Evolutionary conservation across 129 eudicot genomes (phyloP).

Genomic region (Artemisia argyi): DNA sequence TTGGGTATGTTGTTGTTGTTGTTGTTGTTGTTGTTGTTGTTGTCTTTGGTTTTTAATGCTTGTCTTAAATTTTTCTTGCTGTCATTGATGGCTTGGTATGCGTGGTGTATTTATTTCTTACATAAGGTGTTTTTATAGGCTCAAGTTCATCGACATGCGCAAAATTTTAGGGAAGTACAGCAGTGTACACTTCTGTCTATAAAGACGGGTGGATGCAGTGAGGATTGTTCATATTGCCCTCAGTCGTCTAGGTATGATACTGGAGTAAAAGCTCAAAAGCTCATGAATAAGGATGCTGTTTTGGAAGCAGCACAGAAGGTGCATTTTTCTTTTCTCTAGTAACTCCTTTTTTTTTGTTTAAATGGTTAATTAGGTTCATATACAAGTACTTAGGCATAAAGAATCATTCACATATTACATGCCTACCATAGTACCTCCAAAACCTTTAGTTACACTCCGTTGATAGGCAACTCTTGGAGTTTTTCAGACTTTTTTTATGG

Average conservation of each 20-base stretch:
- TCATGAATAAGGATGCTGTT: constrained; percentile 83
- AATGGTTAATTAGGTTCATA: not conserved
- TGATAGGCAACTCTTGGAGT: no score
- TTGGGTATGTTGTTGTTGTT: no score
- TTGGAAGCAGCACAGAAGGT: constrained; percentile 95
- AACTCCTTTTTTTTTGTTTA: not conserved
- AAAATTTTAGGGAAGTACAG: constrained; percentile 97
- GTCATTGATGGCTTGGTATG: not conserved
- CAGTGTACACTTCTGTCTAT: constrained; percentile 94
- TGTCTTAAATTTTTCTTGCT: constrained; percentile 3
- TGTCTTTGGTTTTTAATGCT: not conserved
- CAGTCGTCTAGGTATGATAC: constrained; percentile 91
- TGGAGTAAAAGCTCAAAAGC: constrained; percentile 80
- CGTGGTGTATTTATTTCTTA: constrained; percentile 9
- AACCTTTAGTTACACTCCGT: no score
- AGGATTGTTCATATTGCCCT: constrained; percentile 96
- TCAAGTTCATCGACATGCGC: constrained; percentile 99
- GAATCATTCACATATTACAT: no score
- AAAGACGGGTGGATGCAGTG: constrained; percentile 98
- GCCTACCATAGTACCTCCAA: no score
- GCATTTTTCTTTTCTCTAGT: not conserved
- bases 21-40: no score
- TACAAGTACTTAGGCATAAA: not conserved
- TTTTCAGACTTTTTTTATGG: no score
- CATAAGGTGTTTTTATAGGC: constrained; percentile 51